These are phyloP conservation scores for Colletotrichum godetiae DNA, from an alignment of 2,329 filamentous ascomycete species.

Conservation along the genomic window DNA sequence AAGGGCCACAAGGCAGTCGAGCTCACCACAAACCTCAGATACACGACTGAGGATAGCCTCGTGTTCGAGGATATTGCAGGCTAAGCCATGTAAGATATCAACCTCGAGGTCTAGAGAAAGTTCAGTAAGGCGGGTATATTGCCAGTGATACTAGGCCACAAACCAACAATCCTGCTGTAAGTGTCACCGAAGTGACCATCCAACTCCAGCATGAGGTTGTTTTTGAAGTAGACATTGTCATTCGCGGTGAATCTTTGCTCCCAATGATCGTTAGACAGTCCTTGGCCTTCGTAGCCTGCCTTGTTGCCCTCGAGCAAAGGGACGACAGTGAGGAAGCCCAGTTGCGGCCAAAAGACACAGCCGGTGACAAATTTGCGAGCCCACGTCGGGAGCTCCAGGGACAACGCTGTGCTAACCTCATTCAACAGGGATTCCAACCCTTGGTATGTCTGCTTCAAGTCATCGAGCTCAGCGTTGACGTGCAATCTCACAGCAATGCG, in stretches of 20 bases:
- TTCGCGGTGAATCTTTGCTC: conserved; percentile 81
- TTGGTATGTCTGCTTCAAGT: conserved; percentile 80
- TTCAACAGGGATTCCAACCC: conserved; percentile 81
- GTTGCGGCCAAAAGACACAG: conserved; percentile 90
- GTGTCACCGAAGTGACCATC: conserved; percentile 87
- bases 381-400: conserved; percentile 70
- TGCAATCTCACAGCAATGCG: conserved; percentile 80
- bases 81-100: conserved; percentile 84
- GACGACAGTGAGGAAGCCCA: conserved; percentile 88
- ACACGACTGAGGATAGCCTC: conserved; percentile 73
- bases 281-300: conserved; percentile 72
- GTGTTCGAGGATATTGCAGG: conserved; percentile 75
- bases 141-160: conserved; percentile 37
- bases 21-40: conserved; percentile 86
- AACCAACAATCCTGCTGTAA: conserved; percentile 85
- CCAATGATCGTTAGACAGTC: conserved; percentile 72
- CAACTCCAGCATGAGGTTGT: conserved; percentile 80
- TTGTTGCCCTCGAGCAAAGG: conserved; percentile 57
- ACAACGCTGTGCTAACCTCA: conserved; percentile 73
- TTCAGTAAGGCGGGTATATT: neutral
- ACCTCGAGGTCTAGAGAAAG: conserved; percentile 79
- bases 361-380: conserved; percentile 68
- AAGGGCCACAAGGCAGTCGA: conserved; percentile 87
- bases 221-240: conserved; percentile 86
- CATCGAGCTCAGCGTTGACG: conserved; percentile 80